Conservation (phyloP, 441 rosid genomes). For the Cnidoscolus chayamansa region DNA sequence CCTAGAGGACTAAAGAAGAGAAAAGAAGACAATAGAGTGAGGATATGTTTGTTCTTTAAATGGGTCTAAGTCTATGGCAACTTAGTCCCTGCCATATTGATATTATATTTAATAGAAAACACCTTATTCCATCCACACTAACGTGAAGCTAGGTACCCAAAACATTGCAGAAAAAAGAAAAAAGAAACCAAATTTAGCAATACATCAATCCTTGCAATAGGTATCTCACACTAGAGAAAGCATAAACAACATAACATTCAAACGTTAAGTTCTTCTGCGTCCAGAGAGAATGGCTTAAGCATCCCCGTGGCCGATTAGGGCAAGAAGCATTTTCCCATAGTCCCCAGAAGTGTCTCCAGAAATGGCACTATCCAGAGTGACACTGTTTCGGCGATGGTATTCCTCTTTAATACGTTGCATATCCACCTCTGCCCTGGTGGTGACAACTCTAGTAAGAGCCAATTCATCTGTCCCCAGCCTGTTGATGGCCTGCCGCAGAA, state of each 20-base stretch:
- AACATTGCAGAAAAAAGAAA: not conserved
- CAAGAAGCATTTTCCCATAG: slow-evolving; percentile 78
- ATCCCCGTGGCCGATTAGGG: slow-evolving; percentile 66
- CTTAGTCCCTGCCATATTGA: no score
- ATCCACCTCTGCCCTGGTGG: slow-evolving; percentile 83
- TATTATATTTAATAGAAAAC: no score
- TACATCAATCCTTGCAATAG: not conserved
- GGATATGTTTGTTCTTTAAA: not conserved
- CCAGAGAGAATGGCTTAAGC: slow-evolving; percentile 27
- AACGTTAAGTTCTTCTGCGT: not conserved
- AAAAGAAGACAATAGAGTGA: slow-evolving; percentile 11
- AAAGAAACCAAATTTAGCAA: not conserved
- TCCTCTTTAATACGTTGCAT: slow-evolving; percentile 72
- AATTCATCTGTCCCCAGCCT: slow-evolving; percentile 77
- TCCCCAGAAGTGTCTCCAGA: slow-evolving; percentile 77
- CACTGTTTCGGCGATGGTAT: slow-evolving; percentile 68
- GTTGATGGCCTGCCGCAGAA: slow-evolving; percentile 60
- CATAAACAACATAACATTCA: not conserved
- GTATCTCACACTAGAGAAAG: not conserved
- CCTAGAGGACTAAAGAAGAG: no score
- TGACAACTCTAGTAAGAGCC: slow-evolving; percentile 70
- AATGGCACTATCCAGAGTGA: slow-evolving; percentile 61
- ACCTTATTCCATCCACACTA: not conserved
- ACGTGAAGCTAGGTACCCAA: not conserved
- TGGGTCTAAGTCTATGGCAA: no score